phyloP scores from a whole-genome alignment of 148 eudicot species.

The Beta vulgaris region DNA sequence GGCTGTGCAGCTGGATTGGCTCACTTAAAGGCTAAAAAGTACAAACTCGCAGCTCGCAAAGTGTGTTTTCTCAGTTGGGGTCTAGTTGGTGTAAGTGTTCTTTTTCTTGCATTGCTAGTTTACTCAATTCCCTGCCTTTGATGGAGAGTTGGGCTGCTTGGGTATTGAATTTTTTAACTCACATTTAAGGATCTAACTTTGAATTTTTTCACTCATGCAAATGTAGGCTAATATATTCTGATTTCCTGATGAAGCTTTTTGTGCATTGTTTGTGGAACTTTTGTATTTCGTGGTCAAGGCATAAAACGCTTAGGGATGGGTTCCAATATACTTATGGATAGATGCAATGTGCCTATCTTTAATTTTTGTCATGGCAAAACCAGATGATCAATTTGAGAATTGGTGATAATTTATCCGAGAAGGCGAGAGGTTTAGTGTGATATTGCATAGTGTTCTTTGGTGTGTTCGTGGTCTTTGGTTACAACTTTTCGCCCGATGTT shows the following conservation, averaged over 20 bases:
- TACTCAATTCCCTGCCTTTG: background rate
- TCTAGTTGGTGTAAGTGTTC: background rate
- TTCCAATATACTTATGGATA: background rate
- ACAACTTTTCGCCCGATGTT: background rate
- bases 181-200: background rate
- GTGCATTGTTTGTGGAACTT: background rate
- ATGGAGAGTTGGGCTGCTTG: background rate
- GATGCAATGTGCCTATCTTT: background rate
- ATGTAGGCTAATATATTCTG: background rate
- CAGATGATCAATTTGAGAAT: background rate
- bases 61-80: conserved; percentile 33
- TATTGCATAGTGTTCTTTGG: no score
- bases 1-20: conserved; percentile 89
- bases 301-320: background rate
- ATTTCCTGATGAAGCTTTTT: background rate
- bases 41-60: conserved; percentile 94
- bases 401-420: background rate
- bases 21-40: conserved; percentile 68
- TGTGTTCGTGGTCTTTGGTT: background rate
- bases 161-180: background rate
- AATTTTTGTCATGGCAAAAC: background rate
- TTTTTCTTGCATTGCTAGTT: background rate
- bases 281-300: background rate
- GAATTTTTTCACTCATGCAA: no score
- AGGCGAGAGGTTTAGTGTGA: background rate